These are phyloP conservation scores for Gliomastix tumulicola DNA, from an alignment of 2,329 filamentous ascomycete species.

Conservation along the genomic window DNA sequence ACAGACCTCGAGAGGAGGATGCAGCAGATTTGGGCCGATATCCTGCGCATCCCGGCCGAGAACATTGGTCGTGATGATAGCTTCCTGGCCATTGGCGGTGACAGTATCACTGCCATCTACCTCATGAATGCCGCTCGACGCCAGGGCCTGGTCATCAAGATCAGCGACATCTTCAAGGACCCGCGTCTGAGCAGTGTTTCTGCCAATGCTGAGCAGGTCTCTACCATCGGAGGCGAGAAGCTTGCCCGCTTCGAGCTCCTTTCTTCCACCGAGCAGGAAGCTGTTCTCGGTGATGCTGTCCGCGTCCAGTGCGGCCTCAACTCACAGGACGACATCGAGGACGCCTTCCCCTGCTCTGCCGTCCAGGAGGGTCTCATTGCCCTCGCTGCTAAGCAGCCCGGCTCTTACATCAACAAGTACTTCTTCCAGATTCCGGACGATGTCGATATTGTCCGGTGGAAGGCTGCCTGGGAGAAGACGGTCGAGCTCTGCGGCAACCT, in stretches of 20 bases:
- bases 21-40: slow-evolving; percentile 37
- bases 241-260: not conserved
- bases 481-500: slow-evolving; percentile 8
- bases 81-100: slow-evolving; percentile 54
- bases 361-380: slow-evolving; percentile 28
- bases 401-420: slow-evolving; percentile 10
- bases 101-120: slow-evolving; percentile 49
- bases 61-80: slow-evolving; percentile 47
- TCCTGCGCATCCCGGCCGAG: slow-evolving; percentile 33
- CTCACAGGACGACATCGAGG: slow-evolving; percentile 10
- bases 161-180: slow-evolving; percentile 5
- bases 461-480: slow-evolving; percentile 9
- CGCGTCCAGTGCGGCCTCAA: not conserved
- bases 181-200: not conserved
- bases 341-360: slow-evolving; percentile 27
- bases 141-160: slow-evolving; percentile 2
- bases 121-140: slow-evolving; percentile 3
- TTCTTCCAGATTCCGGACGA: slow-evolving; percentile 6
- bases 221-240: too few species aligned
- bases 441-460: slow-evolving; percentile 8
- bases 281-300: not conserved
- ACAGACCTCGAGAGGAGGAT: slow-evolving; percentile 25
- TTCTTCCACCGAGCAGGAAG: not conserved
- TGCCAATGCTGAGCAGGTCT: not conserved
- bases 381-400: slow-evolving; percentile 14